Conservation (phyloP, 176 grass and related monocot species). For the Puccinellia tenuiflora region DNA sequence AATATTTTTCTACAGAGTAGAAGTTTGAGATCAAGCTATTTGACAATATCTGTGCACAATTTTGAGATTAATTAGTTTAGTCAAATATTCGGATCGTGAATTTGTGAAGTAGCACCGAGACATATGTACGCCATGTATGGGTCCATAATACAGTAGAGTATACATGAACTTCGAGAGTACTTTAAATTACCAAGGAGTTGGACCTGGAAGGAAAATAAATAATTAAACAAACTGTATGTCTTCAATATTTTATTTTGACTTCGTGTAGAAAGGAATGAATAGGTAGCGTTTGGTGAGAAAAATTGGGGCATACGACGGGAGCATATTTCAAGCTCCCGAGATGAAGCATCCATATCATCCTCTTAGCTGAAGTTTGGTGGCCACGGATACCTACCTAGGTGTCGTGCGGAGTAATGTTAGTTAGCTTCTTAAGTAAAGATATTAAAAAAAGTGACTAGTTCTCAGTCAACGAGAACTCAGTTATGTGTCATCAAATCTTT, state of each 20-base stretch:
- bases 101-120: not conserved
- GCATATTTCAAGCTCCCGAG: not conserved
- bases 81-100: not conserved
- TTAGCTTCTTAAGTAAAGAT: not conserved
- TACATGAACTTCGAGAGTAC: not conserved
- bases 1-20: not conserved
- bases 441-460: not conserved
- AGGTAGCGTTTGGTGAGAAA: constrained; percentile 38
- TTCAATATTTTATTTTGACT: constrained; percentile 3
- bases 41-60: not conserved
- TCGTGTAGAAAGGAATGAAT: constrained; percentile 21
- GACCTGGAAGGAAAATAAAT: not conserved
- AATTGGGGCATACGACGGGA: not conserved
- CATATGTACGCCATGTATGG: not conserved
- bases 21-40: not conserved
- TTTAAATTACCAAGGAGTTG: not conserved
- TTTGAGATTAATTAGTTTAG: not conserved
- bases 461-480: no score
- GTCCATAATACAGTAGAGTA: not conserved
- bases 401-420: not conserved
- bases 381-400: constrained; percentile 26
- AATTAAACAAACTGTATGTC: not conserved
- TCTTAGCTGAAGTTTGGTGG: constrained; percentile 36
- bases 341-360: not conserved
- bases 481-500: no score